These are phyloP conservation scores for Hemisphaericaspora lyxosophila DNA, from an alignment of 1,139 yeast species.

Conservation along the genomic window DNA sequence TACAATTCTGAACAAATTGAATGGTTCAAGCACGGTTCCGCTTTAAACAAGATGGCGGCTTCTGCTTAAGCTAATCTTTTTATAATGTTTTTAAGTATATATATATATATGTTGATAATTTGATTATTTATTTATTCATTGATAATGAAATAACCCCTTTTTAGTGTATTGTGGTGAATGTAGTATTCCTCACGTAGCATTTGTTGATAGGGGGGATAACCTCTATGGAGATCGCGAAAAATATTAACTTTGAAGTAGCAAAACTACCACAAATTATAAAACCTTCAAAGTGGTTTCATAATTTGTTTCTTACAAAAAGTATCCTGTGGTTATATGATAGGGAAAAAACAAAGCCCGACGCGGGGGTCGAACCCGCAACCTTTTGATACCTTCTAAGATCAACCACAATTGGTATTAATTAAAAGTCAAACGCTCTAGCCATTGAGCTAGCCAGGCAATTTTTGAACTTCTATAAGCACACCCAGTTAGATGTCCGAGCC, in stretches of 20 bases:
- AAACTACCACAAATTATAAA: too few relatives aligned
- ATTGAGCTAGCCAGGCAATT: conserved; percentile 29
- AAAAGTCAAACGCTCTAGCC: conserved; percentile 33
- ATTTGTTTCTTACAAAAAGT: too few relatives aligned
- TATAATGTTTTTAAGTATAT: conserved; percentile 1
- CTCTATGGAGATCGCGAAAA: too few relatives aligned
- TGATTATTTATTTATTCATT: conserved; percentile 4
- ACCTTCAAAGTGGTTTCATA: too few relatives aligned
- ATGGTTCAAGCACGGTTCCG: conserved; percentile 99
- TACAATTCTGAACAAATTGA: conserved; percentile 95
- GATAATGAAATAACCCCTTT: background rate
- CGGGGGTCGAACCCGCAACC: conserved; percentile 57
- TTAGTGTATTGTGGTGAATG: too few relatives aligned
- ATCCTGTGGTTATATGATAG: too few relatives aligned
- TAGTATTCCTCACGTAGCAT: too few relatives aligned
- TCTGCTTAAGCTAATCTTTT: background rate
- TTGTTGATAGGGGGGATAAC: too few relatives aligned
- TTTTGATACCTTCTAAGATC: conserved; percentile 30
- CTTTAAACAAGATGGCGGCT: conserved; percentile 95
- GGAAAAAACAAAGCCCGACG: conserved; percentile 38
- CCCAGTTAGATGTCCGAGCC: too few relatives aligned
- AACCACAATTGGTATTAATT: conserved; percentile 12
- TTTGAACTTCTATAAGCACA: background rate
- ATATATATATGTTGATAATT: conserved; percentile 5
- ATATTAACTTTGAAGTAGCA: too few relatives aligned